phyloP scores from a whole-genome alignment of 176 grass and related monocot genomes.

The Elymus sibiricus region DNA sequence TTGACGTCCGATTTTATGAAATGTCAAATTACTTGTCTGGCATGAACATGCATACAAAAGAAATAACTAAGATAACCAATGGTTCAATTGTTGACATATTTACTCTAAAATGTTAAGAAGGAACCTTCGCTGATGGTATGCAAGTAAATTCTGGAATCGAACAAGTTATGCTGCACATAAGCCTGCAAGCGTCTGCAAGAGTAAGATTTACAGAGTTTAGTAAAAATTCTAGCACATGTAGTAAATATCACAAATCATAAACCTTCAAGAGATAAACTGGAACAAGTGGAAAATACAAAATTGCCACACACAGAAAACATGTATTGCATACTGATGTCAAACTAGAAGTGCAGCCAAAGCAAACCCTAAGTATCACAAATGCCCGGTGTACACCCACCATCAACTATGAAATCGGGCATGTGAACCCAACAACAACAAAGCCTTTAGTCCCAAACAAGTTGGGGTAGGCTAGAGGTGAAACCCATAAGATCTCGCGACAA shows the following conservation, averaged over 20 bases:
- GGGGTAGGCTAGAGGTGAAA: no score
- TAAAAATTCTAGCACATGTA: slow-evolving; percentile 14
- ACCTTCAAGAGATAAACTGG: neutral
- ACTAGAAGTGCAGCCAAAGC: neutral
- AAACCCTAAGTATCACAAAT: neutral
- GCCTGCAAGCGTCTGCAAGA: slow-evolving; percentile 78
- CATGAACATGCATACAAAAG: neutral
- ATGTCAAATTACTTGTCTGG: slow-evolving; percentile 3
- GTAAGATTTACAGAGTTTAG: slow-evolving; percentile 16
- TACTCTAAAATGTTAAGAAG: slow-evolving; percentile 23
- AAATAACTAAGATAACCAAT: slow-evolving; percentile 16
- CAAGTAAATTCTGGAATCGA: slow-evolving; percentile 96
- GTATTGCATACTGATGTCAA: neutral
- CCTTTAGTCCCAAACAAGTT: no score
- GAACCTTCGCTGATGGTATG: slow-evolving; percentile 81
- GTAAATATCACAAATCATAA: neutral
- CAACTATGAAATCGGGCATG: no score
- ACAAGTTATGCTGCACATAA: slow-evolving; percentile 66
- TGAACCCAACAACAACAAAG: no score
- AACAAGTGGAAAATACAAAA: neutral
- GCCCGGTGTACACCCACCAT: no score
- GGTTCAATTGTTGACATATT: slow-evolving; percentile 12
- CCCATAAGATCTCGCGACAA: no score
- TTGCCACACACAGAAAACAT: neutral
- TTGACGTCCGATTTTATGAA: neutral